Evolutionary conservation across 2,329 filamentous ascomycete species (phyloP).

Genomic region (Colletotrichum eleusines): DNA sequence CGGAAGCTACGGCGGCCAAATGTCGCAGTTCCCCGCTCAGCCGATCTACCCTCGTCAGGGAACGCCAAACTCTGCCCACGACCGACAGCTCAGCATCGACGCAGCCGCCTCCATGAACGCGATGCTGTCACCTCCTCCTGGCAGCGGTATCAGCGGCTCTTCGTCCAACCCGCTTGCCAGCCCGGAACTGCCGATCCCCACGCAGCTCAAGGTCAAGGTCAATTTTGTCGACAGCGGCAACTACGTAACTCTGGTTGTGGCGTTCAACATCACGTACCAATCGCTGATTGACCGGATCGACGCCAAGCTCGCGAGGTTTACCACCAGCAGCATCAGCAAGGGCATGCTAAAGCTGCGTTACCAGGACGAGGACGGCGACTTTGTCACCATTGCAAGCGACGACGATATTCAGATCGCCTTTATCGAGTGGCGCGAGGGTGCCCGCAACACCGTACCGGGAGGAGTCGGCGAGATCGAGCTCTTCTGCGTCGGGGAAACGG

Average conservation of each 20-base stretch:
- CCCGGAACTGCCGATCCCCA: slow-evolving; percentile 67
- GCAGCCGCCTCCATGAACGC: slow-evolving; percentile 46
- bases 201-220: slow-evolving; percentile 95
- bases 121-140: slow-evolving; percentile 61
- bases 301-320: slow-evolving; percentile 90
- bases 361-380: slow-evolving; percentile 91
- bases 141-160: slow-evolving; percentile 47
- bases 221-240: slow-evolving; percentile 83
- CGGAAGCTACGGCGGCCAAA: slow-evolving; percentile 63
- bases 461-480: slow-evolving; percentile 91
- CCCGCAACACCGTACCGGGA: slow-evolving; percentile 67
- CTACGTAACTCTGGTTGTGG: slow-evolving; percentile 95
- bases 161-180: slow-evolving; percentile 52
- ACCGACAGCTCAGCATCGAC: slow-evolving; percentile 54
- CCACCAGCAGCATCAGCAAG: slow-evolving; percentile 83
- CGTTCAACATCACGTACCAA: slow-evolving; percentile 94
- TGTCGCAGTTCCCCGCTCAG: slow-evolving; percentile 68
- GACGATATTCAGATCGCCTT: slow-evolving; percentile 98
- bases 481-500: slow-evolving; percentile 74
- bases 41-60: slow-evolving; percentile 64
- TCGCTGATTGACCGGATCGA: slow-evolving; percentile 96
- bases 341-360: slow-evolving; percentile 90
- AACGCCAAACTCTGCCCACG: slow-evolving; percentile 56
- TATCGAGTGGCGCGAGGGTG: slow-evolving; percentile 88
- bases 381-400: slow-evolving; percentile 92